Conservation (phyloP, 2,329 filamentous ascomycete species). For the Dichotomopilus funicola region DNA sequence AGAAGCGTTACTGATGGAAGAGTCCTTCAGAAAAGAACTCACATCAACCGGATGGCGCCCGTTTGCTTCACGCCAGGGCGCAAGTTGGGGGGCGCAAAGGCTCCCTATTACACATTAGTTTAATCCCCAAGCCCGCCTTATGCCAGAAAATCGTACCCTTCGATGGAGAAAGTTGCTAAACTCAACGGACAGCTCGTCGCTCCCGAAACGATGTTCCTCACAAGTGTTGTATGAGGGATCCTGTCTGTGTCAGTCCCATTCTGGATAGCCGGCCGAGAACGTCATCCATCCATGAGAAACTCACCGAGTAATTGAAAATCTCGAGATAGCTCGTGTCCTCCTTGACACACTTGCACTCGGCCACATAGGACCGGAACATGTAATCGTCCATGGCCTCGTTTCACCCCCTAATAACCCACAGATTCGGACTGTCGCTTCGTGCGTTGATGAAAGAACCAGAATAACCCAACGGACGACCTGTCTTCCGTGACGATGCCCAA, state of each 20-base stretch:
- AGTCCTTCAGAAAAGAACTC: constrained; percentile 31
- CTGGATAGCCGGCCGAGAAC: no score
- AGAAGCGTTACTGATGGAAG: constrained; percentile 7
- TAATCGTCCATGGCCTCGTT: constrained; percentile 49
- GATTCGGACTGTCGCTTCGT: not conserved
- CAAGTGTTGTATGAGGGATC: constrained; percentile 43
- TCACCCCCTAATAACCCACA: not conserved
- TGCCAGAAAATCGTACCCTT: constrained; percentile 35
- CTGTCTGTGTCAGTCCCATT: constrained; percentile 27
- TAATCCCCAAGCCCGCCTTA: no score
- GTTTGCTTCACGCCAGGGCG: constrained; percentile 39
- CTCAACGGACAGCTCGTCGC: constrained; percentile 51
- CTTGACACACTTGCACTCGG: constrained; percentile 40
- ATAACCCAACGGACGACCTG: no score
- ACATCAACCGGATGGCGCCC: constrained; percentile 51
- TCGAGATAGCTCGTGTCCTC: constrained; percentile 52
- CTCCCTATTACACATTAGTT: constrained; percentile 36
- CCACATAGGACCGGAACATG: constrained; percentile 45
- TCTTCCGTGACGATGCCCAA: no score
- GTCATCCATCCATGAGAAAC: constrained; percentile 18
- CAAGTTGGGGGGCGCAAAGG: constrained; percentile 43
- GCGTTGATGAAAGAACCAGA: not conserved
- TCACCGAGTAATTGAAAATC: constrained; percentile 54
- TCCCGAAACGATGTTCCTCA: constrained; percentile 46
- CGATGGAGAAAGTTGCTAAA: constrained; percentile 51